Percentiles rank a stretch among this genome's conserved stretches.
phyloP scores from a whole-genome alignment of 1,139 yeast genomes.

The Magnusiomyces paraingens region DNA sequence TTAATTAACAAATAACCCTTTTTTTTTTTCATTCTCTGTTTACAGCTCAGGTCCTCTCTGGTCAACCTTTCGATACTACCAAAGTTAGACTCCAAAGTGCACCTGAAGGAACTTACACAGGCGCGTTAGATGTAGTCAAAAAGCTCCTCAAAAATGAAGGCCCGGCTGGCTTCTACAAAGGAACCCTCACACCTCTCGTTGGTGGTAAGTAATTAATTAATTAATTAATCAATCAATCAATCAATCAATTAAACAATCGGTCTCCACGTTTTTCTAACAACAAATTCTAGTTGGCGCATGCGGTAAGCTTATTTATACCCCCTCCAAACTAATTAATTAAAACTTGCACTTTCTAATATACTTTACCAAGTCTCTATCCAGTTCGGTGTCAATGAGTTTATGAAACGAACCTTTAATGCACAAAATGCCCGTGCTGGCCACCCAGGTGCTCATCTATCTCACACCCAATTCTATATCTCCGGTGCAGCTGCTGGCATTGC shows the following conservation, averaged over 20 bases:
- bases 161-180: slow-evolving; percentile 74
- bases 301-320: slow-evolving; percentile 26
- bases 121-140: slow-evolving; percentile 70
- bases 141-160: slow-evolving; percentile 72
- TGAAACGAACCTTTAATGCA: slow-evolving; percentile 67
- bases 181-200: slow-evolving; percentile 75
- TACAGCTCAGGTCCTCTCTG: slow-evolving; percentile 80
- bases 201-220: slow-evolving; percentile 47
- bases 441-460: slow-evolving; percentile 34
- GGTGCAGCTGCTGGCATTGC: slow-evolving; percentile 90
- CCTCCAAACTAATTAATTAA: background rate
- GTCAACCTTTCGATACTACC: slow-evolving; percentile 94
- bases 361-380: slow-evolving; percentile 56
- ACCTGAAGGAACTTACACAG: slow-evolving; percentile 64
- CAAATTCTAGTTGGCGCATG: slow-evolving; percentile 63
- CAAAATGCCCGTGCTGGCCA: slow-evolving; percentile 38
- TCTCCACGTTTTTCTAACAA: slow-evolving; percentile 4
- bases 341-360: background rate
- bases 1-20: too few relatives aligned
- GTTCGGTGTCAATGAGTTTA: slow-evolving; percentile 84
- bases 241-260: too few relatives aligned
- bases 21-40: slow-evolving; percentile 1
- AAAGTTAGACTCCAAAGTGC: slow-evolving; percentile 88
- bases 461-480: slow-evolving; percentile 62
- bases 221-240: too few relatives aligned